phyloP scores from a whole-genome alignment of 306 rosid species.

The Quercus bicolor region DNA sequence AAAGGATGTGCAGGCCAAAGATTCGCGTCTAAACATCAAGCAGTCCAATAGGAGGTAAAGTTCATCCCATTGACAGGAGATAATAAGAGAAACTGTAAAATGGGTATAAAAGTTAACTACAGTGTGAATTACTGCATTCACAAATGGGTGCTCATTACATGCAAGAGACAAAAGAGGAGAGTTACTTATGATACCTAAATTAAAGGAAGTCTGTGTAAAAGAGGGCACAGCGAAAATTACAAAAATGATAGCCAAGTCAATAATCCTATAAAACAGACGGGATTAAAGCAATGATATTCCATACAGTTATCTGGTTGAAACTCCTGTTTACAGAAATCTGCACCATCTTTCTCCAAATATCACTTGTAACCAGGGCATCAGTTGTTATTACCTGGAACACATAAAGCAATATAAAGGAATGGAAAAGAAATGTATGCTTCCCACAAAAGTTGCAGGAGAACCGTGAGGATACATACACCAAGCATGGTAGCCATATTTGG shows the following conservation, averaged over 20 bases:
- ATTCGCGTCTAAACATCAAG: background rate
- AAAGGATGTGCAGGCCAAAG: background rate
- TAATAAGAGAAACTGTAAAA: background rate
- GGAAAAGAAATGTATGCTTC: background rate
- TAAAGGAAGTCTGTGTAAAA: background rate
- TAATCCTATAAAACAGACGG: background rate
- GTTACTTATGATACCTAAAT: background rate
- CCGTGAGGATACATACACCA: constrained; percentile 56
- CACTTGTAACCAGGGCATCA: constrained; percentile 75
- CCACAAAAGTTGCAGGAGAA: constrained; percentile 10
- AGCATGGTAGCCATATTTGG: constrained; percentile 99
- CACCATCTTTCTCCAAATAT: constrained; percentile 86
- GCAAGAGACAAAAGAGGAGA: background rate
- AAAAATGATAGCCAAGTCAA: background rate
- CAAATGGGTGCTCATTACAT: background rate
- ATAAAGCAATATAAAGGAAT: background rate
- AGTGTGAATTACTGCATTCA: background rate
- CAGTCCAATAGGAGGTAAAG: background rate
- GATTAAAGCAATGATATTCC: background rate
- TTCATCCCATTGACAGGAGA: background rate
- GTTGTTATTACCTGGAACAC: constrained; percentile 74
- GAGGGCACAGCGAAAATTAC: background rate
- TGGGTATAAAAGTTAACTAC: background rate
- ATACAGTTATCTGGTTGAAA: constrained; percentile 94
- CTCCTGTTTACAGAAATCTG: constrained; percentile 83